Evolutionary conservation across 169 alveolate species (phyloP).

Genomic region (Hammondia hammondi): DNA sequence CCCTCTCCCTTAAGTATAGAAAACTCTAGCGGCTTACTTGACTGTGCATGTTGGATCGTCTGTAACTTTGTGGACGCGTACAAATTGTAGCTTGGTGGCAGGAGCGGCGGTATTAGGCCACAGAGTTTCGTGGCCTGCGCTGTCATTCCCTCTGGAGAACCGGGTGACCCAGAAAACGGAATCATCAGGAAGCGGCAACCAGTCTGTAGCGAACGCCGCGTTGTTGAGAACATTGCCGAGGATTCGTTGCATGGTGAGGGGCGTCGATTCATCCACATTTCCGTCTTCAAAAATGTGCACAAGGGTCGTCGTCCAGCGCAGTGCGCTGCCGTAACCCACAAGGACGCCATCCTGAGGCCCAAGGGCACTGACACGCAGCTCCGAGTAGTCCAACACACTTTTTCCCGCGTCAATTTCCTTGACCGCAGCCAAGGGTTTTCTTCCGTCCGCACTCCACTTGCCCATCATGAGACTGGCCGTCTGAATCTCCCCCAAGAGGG

Average conservation of each 20-base stretch:
- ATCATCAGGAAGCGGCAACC: neutral
- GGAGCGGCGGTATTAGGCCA: neutral
- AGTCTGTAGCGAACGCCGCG: neutral
- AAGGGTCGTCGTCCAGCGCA: neutral
- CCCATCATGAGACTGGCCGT: slow-evolving; percentile 2
- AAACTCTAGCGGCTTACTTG: neutral
- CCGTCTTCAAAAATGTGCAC: neutral
- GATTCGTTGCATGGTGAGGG: neutral
- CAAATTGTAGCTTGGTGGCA: neutral
- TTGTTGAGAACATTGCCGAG: neutral
- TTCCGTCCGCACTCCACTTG: neutral
- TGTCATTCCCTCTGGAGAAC: neutral
- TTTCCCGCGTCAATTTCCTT: neutral
- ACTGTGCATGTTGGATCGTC: neutral
- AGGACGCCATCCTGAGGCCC: neutral
- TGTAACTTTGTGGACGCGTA: neutral
- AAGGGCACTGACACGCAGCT: neutral
- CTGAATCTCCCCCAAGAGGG: neutral
- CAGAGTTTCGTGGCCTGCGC: neutral
- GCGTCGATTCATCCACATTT: neutral
- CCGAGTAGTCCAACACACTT: slow-evolving; percentile 1
- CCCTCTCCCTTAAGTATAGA: no score
- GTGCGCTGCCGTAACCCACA: slow-evolving; percentile 21
- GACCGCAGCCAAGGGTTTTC: neutral
- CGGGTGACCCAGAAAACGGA: slow-evolving; percentile 22